These are phyloP conservation scores for Kwoniella sp. DNA, from an alignment of 768 basidiomycete species.

Conservation along the genomic window DNA sequence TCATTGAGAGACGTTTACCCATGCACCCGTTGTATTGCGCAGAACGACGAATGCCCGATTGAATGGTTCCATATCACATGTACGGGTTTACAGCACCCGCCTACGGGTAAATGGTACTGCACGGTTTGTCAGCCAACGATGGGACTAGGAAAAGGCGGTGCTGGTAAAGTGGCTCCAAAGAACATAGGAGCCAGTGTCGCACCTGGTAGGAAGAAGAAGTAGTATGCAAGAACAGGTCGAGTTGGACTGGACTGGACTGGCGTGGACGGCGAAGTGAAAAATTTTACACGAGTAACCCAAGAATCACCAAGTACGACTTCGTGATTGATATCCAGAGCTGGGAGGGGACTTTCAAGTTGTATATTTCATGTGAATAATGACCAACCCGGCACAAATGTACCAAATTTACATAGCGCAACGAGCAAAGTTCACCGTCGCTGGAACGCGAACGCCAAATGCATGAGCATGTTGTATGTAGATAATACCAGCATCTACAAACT, in stretches of 20 bases:
- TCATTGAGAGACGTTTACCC: too few relatives aligned
- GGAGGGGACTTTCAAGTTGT: neutral
- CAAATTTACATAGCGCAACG: too few relatives aligned
- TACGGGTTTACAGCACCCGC: constrained; percentile 35
- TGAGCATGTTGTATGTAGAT: constrained; percentile 4
- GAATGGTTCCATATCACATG: constrained; percentile 55
- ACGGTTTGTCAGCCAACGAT: constrained; percentile 40
- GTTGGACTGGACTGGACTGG: too few relatives aligned
- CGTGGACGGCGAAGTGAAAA: too few relatives aligned
- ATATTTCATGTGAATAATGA: too few relatives aligned
- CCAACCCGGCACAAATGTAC: too few relatives aligned
- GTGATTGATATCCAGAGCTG: neutral
- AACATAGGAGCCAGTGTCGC: constrained; percentile 1
- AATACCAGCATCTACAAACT: too few relatives aligned
- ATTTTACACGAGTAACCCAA: too few relatives aligned
- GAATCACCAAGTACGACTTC: too few relatives aligned
- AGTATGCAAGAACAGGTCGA: neutral
- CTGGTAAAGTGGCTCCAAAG: constrained; percentile 17
- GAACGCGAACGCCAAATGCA: neutral
- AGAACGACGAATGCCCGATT: constrained; percentile 54
- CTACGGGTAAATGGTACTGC: constrained; percentile 52
- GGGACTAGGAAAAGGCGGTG: constrained; percentile 32
- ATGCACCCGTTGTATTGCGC: too few relatives aligned
- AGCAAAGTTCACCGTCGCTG: too few relatives aligned
- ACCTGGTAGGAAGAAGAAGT: constrained; percentile 13